A percentile compares a stretch with the other conserved stretches of the same genome.
Evolutionary conservation across 2,329 filamentous ascomycete genomes (phyloP).

Genomic region (Penicillium griseofulvum): DNA sequence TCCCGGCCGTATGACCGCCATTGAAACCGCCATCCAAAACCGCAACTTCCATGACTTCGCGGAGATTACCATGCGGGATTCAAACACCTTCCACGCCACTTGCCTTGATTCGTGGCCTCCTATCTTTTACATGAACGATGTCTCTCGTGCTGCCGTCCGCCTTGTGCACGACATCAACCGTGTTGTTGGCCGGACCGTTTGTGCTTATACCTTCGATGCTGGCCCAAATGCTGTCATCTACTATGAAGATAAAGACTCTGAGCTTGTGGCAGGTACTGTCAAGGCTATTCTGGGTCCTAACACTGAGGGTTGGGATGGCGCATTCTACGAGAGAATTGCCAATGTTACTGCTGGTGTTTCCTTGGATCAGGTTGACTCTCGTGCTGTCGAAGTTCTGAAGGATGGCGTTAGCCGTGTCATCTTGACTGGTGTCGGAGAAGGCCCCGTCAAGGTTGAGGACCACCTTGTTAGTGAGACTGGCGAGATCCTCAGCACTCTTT

Average conservation of each 20-base stretch:
- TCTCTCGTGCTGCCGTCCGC: slow-evolving; percentile 79
- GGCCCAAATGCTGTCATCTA: slow-evolving; percentile 97
- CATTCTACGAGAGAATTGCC: slow-evolving; percentile 55
- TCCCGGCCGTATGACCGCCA: slow-evolving; percentile 75
- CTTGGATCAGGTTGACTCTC: slow-evolving; percentile 58
- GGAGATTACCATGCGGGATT: slow-evolving; percentile 91
- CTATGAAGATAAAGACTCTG: slow-evolving; percentile 77
- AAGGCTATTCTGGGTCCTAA: slow-evolving; percentile 68
- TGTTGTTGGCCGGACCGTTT: slow-evolving; percentile 72
- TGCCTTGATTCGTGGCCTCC: slow-evolving; percentile 95
- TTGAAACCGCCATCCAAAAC: slow-evolving; percentile 75
- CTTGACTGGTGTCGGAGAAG: slow-evolving; percentile 85
- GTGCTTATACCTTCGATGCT: slow-evolving; percentile 96
- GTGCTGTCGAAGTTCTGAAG: slow-evolving; percentile 64
- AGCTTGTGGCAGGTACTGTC: slow-evolving; percentile 73
- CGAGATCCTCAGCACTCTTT: slow-evolving; percentile 37
- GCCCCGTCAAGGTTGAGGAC: slow-evolving; percentile 75
- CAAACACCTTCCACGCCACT: slow-evolving; percentile 93
- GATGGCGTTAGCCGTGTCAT: slow-evolving; percentile 86
- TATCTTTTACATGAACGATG: slow-evolving; percentile 98
- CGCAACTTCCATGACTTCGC: slow-evolving; percentile 85
- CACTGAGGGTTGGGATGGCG: slow-evolving; percentile 54
- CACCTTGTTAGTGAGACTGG: slow-evolving; percentile 70
- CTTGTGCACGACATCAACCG: slow-evolving; percentile 87
- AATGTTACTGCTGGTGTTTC: slow-evolving; percentile 51